Percentiles rank a stretch among this genome's conserved stretches.
phyloP scores from a whole-genome alignment of 768 basidiomycete genomes.

The Rhizopogon salebrosus region DNA sequence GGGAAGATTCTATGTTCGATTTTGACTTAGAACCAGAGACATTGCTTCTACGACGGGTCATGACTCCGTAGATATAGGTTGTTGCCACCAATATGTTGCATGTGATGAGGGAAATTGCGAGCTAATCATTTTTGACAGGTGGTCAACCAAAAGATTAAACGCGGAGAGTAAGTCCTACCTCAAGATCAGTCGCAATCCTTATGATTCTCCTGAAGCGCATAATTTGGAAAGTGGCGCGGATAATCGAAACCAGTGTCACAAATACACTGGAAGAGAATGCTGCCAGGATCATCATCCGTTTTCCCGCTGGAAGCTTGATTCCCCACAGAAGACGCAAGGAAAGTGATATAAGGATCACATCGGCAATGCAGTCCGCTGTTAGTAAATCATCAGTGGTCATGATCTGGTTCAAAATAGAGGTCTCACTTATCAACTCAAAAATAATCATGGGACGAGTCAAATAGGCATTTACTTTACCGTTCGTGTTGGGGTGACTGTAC shows the following conservation, averaged over 20 bases:
- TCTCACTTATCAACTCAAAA: constrained; percentile 6
- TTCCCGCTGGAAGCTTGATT: constrained; percentile 35
- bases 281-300: constrained; percentile 33
- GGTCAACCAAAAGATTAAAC: neutral
- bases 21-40: neutral
- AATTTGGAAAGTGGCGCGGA: constrained; percentile 40
- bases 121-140: constrained; percentile 14
- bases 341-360: constrained; percentile 38
- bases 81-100: constrained; percentile 38
- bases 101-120: constrained; percentile 33
- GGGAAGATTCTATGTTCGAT: neutral
- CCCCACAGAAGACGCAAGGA: constrained; percentile 42
- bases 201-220: constrained; percentile 11
- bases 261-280: constrained; percentile 52
- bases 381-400: neutral
- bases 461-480: neutral
- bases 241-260: constrained; percentile 38
- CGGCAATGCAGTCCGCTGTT: constrained; percentile 44
- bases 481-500: neutral
- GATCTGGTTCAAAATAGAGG: neutral
- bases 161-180: constrained; percentile 25
- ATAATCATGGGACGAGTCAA: neutral
- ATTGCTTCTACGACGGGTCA: neutral
- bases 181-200: constrained; percentile 33
- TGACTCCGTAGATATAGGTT: constrained; percentile 26